A percentile compares a stretch with the other conserved stretches of the same genome.
phyloP scores from a whole-genome alignment of 1,284 basidiomycete species.

The Anthracocystis setariae region DNA sequence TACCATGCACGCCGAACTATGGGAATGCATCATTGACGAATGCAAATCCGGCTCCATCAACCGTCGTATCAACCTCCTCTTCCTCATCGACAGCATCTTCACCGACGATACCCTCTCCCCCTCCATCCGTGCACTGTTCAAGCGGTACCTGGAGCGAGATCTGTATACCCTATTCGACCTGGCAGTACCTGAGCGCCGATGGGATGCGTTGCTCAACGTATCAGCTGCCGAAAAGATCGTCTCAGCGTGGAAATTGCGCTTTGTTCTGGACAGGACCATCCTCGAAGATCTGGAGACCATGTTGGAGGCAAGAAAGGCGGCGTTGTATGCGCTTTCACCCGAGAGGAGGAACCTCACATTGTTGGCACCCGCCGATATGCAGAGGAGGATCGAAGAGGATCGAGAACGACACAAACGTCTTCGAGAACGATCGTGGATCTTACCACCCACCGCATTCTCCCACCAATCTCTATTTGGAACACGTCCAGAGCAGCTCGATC shows the following conservation, averaged over 20 bases:
- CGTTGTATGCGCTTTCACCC: conserved; percentile 30
- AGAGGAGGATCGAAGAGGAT: conserved; percentile 92
- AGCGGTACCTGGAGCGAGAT: conserved; percentile 22
- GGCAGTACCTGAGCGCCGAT: conserved; percentile 29
- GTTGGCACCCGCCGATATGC: conserved; percentile 77
- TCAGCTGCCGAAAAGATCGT: conserved; percentile 30
- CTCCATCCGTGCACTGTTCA: conserved; percentile 21
- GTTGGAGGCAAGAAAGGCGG: conserved; percentile 15
- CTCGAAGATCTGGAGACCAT: conserved; percentile 19
- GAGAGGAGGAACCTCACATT: conserved; percentile 37
- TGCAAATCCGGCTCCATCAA: conserved; percentile 85
- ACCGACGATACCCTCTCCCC: conserved; percentile 38
- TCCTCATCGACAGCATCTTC: conserved; percentile 83
- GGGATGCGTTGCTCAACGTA: conserved; percentile 42
- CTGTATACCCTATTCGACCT: conserved; percentile 36
- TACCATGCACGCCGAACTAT: conserved; percentile 82
- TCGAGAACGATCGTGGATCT: conserved; percentile 86
- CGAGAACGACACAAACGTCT: conserved; percentile 92
- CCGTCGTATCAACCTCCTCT: conserved; percentile 88
- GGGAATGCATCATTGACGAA: conserved; percentile 92
- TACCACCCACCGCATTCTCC: conserved; percentile 72
- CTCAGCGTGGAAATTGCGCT: conserved; percentile 17
- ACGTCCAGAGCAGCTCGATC: conserved; percentile 34
- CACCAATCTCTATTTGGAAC: conserved; percentile 23
- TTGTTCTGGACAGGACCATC: conserved; percentile 10